These are phyloP conservation scores for Metarhizium brunneum DNA, from an alignment of 2,329 filamentous ascomycete species.

Conservation along the genomic window DNA sequence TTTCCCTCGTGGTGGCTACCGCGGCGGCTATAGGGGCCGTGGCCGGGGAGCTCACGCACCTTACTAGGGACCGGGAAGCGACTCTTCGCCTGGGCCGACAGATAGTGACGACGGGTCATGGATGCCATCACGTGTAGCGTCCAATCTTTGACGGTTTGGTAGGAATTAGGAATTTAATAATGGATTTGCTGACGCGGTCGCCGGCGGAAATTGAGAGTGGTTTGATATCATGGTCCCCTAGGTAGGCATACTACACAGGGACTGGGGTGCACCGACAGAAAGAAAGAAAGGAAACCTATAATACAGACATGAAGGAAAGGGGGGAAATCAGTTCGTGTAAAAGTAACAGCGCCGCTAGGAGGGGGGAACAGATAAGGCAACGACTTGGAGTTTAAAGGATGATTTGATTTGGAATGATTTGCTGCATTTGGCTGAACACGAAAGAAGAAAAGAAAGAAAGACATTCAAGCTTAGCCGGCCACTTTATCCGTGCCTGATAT, in stretches of 20 bases:
- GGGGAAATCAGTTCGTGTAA: not conserved
- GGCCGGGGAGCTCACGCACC: slow-evolving; percentile 51
- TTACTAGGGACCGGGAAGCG: slow-evolving; percentile 42
- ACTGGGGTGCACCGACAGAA: not conserved
- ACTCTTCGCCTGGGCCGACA: slow-evolving; percentile 12
- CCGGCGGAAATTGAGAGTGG: not conserved
- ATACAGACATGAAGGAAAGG: not conserved
- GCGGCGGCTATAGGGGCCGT: slow-evolving; percentile 58
- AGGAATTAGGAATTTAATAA: slow-evolving; percentile 8
- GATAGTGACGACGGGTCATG: slow-evolving; percentile 8
- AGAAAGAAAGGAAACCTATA: not conserved
- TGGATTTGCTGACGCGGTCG: not conserved
- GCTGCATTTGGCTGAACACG: not conserved
- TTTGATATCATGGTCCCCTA: not conserved
- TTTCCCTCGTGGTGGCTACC: slow-evolving; percentile 49
- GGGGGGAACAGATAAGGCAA: not conserved
- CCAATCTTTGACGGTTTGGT: slow-evolving; percentile 7
- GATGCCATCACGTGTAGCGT: not conserved
- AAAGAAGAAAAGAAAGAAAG: not conserved
- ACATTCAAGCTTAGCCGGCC: slow-evolving; percentile 18
- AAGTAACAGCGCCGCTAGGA: not conserved
- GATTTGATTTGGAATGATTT: not conserved
- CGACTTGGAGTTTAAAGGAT: slow-evolving; percentile 1
- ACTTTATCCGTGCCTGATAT: slow-evolving; percentile 16
- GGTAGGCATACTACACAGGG: not conserved